Base-by-base conservation (phyloP, 2,329 filamentous ascomycete genomes). In the Beauveria bassiana region DNA sequence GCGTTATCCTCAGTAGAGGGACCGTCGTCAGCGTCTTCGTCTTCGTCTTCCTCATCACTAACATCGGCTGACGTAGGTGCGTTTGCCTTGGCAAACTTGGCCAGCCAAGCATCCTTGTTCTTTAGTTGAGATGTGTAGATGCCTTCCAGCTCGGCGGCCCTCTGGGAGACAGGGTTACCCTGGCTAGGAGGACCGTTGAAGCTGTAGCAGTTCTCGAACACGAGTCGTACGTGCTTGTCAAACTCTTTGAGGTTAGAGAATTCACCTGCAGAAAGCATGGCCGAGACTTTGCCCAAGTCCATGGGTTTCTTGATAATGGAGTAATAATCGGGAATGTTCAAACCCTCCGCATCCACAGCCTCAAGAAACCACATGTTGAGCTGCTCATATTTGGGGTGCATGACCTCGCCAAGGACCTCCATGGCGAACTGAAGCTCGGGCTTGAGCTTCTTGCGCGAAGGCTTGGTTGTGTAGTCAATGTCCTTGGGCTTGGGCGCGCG, bases 281-380 rank as follows among this genome's bases (percentile, higher is more conserved):
- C 81, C 42, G 84, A 80, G 70, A 96, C 89, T n/a, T 91, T 96
- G 18, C 83, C 81, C 55, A 97, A 80, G 72, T 99, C 93, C 93
- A 98, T 99, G 0, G 95, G 95, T 72, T 93, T 91, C 79, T 96
- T 98, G 77, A 99, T 92, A 64, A 98, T 80, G 69, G 89, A 91
- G 72, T 95, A 91, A 72, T 99, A 99, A 26, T 89, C 88, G 0
- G 95, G 95, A 63, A 98, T 97, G 71, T 93, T 92, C 59, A 98
- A 79, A 0, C 93, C 93, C 42, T 98, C 93, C 0, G 95, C 92
- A 71, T 99, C 95, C 22, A 99, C 95, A 0, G 95, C 90, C 8
- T 83, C 77, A 68, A 91, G 78, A 77, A 99, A 99, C 63, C 90
- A 87, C 61, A 82, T 81, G 49, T 91, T 91, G 66, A 87, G 77